Base-by-base conservation (phyloP, 2,329 filamentous ascomycete species). In the Teratosphaeria epicoccoides region DNA sequence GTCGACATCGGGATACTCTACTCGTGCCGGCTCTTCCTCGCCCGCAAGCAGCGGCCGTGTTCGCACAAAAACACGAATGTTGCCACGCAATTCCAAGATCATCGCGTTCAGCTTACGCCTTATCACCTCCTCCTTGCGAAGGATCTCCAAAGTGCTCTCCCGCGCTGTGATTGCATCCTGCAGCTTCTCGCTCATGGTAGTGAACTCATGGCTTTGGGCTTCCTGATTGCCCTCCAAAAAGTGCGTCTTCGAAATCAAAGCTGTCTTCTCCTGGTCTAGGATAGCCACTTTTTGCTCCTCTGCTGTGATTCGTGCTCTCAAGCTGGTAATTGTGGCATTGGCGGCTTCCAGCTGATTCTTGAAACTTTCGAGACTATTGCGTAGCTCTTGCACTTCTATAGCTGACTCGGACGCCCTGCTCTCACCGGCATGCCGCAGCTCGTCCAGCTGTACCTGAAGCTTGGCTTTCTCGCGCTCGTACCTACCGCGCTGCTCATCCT, bases 1-100 rank as follows among this genome's bases (percentile, higher is more conserved):
- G 51, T 67, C 65, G 46, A 54, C 51, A 59, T 97, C 85, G 0
- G 91, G 89, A 59, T 88, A 95, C 2, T 79, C 76, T 57, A 97
- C 87, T 48, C 81, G 79, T 2, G 91, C 88, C 11, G 81, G 75
- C 23, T 82, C 76, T 6, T 83, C 52, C 7, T 70, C 70, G 52
- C 86, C 83, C 0, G 73, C 68, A 22, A 86, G 73, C 0, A 84
- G 74, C 1, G 93, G 93, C 40, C 94, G 84, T 24, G 97, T 91
- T 66, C 93, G 83, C 65, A 91, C 97, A 81, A 98, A 98, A 59
- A 98, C 93, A 20, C 93, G 85, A 63, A 98, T 98, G 66, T 98
- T 98, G 62, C 93, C 93, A 69, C 95, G 96, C 54, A 98, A 80
- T 65, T 98, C 93, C 67, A 98, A 89, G 46, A 98, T 91, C 68